Conservation (phyloP, 345 rosid genomes). For the Atalantia buxifolia region DNA sequence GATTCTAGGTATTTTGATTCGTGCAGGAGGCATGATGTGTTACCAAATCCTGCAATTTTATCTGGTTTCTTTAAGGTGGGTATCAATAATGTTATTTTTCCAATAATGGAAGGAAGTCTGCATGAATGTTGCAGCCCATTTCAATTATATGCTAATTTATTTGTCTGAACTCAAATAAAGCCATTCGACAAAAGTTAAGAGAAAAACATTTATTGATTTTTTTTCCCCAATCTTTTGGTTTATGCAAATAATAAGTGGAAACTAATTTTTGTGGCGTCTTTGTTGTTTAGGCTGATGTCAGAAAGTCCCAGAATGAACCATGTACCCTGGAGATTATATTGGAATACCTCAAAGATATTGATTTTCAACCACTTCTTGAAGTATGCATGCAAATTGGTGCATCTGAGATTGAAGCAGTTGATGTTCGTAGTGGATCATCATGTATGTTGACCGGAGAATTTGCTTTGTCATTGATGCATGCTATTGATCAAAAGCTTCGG, state of each 20-base stretch:
- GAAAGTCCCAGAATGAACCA: slow-evolving; percentile 42
- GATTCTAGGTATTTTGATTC: slow-evolving; percentile 54
- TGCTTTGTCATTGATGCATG: slow-evolving; percentile 60
- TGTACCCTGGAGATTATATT: slow-evolving; percentile 56
- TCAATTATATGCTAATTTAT: neutral
- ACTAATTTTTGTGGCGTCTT: slow-evolving; percentile 5
- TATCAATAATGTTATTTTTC: neutral
- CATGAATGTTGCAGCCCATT: neutral
- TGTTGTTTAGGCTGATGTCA: slow-evolving; percentile 51
- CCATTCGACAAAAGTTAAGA: neutral
- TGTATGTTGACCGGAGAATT: slow-evolving; percentile 52
- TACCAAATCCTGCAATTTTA: slow-evolving; percentile 53
- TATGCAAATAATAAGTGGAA: slow-evolving; percentile 3
- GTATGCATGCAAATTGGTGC: slow-evolving; percentile 44
- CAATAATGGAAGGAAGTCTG: neutral
- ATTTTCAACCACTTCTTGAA: slow-evolving; percentile 69
- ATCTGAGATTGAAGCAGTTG: slow-evolving; percentile 75
- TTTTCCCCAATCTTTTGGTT: neutral
- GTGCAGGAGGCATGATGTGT: slow-evolving; percentile 54
- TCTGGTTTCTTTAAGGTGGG: slow-evolving; percentile 65
- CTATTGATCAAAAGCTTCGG: slow-evolving; percentile 56
- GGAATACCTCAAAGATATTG: slow-evolving; percentile 60
- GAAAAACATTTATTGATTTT: neutral
- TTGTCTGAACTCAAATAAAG: neutral
- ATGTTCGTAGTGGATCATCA: slow-evolving; percentile 49